Evolutionary conservation across 805 yeast species (phyloP), one percentile per base, ranked within the genome.

Genomic region (Suhomyces sp.): DNA sequence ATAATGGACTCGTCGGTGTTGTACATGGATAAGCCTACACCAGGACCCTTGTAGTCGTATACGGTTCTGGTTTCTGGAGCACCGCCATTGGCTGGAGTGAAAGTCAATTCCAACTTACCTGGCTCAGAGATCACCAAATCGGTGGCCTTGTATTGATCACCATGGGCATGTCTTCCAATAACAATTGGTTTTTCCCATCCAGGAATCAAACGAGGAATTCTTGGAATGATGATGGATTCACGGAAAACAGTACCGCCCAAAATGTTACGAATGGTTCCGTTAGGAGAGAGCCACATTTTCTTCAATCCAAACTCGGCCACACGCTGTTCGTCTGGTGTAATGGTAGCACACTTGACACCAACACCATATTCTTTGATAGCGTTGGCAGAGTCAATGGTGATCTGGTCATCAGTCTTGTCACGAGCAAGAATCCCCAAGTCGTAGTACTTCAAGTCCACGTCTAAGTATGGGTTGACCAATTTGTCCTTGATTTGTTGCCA

Each of bases 221-320:
- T 78, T 28, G 83, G 81, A 46, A 84, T 83, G 38, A 84, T 83
- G 54, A 84, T 84, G 36, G 90, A 87, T 56, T 84, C 93, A 63
- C 93, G 76, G 64, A 84, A 84, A 20, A 84, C 91, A 15, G 93
- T 84, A 49, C 93, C 93, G 22, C 85, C 86, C 43, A 84, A 61
- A 36, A 83, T 82, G 60, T 84, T 84, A 68, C 93, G 74, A 50
- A 84, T 81, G 19, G 93, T 83, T 47, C 93, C 93, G 55, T 84
- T 84, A 46, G 93, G 93, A 14, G 91, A 83, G 34, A 79, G 71
- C 90, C 91, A 84, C 93, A 84, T 84, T 54, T 84, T 76, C 54
- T 80, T 80, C 58, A 84, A 69, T 31, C 68, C 64, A 48, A 83
- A 84, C 61, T 84, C 93, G 53, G 79, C 68, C 29, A 84, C 91